These are phyloP conservation scores for Zizania palustris DNA, from an alignment of 202 grass and related monocot genomes.

Conservation along the genomic window DNA sequence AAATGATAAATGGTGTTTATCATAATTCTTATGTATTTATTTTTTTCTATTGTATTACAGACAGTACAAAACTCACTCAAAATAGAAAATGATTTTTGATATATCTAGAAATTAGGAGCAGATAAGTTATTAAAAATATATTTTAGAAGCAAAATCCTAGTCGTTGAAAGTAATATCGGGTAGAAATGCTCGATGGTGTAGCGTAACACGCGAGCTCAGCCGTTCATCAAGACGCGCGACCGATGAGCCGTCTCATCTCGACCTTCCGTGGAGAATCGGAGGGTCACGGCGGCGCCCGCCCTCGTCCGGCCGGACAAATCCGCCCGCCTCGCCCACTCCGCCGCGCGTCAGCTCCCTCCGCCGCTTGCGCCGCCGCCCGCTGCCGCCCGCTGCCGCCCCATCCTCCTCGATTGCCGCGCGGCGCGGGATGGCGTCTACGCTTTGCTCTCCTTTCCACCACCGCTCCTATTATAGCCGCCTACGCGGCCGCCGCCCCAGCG, in stretches of 20 bases:
- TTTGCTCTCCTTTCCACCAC: conserved; percentile 16
- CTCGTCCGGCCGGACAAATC: not conserved
- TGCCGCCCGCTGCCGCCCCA: conserved; percentile 24
- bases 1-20: too few relatives aligned
- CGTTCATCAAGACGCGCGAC: not conserved
- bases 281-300: not conserved
- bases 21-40: too few relatives aligned
- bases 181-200: too few relatives aligned
- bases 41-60: too few relatives aligned
- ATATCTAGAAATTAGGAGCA: too few relatives aligned
- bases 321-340: not conserved
- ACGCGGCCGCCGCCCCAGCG: not conserved
- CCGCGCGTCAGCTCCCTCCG: conserved; percentile 35
- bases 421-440: conserved; percentile 35
- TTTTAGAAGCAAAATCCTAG: too few relatives aligned
- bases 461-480: not conserved
- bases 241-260: not conserved
- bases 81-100: too few relatives aligned
- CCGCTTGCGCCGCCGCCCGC: too few relatives aligned
- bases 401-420: conserved; percentile 8
- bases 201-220: too few relatives aligned
- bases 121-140: too few relatives aligned
- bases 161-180: too few relatives aligned
- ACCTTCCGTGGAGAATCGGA: conserved; percentile 8
- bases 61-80: too few relatives aligned